Evolutionary conservation across 2,329 filamentous ascomycete species (phyloP).

Genomic region (Trichoderma sp.): DNA sequence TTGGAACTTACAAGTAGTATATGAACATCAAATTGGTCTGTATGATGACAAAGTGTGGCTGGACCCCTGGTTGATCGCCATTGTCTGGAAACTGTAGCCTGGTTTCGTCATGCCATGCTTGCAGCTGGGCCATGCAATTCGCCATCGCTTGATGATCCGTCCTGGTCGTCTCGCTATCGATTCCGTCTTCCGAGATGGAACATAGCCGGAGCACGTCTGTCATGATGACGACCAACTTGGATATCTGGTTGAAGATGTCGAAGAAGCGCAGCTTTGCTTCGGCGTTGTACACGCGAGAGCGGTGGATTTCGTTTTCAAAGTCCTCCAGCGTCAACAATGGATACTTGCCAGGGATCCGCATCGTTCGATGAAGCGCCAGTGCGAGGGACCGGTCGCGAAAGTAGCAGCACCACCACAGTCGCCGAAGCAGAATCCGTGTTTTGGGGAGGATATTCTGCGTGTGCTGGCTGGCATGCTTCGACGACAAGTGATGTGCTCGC

Average conservation of each 20-base stretch:
- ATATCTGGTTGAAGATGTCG: constrained; percentile 18
- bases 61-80: constrained; percentile 6
- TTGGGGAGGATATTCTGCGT: constrained; percentile 39
- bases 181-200: constrained; percentile 8
- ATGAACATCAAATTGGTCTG: constrained; percentile 22
- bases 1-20: constrained; percentile 21
- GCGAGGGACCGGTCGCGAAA: constrained; percentile 52
- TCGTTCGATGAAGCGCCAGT: constrained; percentile 48
- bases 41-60: constrained; percentile 17
- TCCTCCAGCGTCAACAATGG: constrained; percentile 35
- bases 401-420: constrained; percentile 57
- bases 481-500: constrained; percentile 7
- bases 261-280: constrained; percentile 11
- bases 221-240: constrained; percentile 9
- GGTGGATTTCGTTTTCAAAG: constrained; percentile 38
- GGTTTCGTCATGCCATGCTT: constrained; percentile 13
- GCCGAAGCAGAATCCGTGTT: constrained; percentile 26
- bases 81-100: constrained; percentile 10
- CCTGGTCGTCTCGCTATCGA: constrained; percentile 1
- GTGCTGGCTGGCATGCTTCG: neutral
- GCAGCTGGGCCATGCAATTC: neutral
- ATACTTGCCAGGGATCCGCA: constrained; percentile 44
- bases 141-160: constrained; percentile 1
- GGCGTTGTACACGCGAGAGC: constrained; percentile 17
- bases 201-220: constrained; percentile 9